Base-by-base conservation (phyloP, 768 basidiomycete species). In the Kwoniella pini region DNA sequence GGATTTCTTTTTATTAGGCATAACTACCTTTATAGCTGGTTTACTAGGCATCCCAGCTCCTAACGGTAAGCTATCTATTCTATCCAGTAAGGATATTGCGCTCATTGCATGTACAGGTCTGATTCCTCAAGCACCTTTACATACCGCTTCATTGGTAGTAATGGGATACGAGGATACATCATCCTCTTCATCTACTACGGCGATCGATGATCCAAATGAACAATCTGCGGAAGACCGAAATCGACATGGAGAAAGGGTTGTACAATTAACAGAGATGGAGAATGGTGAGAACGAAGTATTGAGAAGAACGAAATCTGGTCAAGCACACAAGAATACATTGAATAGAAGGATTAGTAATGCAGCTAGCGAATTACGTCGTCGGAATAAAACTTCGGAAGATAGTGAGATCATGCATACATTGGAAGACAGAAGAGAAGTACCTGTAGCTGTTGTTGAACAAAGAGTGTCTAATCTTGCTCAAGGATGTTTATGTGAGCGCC, bases 401-500 rank as follows among this genome's bases (percentile, higher is more conserved):
- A 43, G 12, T 10, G 42, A 53, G 46, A 40, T 26, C 58, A 69
- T 44, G 54, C 51, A 61, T 51, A 40, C 56, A 11, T 54, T 38
- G 48, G 42, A 64, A 36, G 31, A 63, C 10, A 59, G 31, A 33
- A 72, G 76, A 45, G 77, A 81, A 58, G 73, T 79, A 3, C 74
- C 80, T n/a, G 72, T 80, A 0, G 84, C 84, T 0, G 89, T 96
- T 1, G 89, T 96, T 3, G 93, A 97, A 74, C 93, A 96, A 78
- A 83, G 93, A n/a, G 85, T 91, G 11, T 94, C 91, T 7, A 94
- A 96, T 74, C 82, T 96, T 19, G 87, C 86, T 0, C 89, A 96
- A 76, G 91, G 94, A 21, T 78, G 84, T 12, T 78, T 91, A n/a
- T 76, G 77, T 78, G 60, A 68, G 31, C 90, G 85, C 5, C 33